Base-by-base conservation (phyloP, 2,329 filamentous ascomycete genomes). In the Sporothrix dimorphospora region DNA sequence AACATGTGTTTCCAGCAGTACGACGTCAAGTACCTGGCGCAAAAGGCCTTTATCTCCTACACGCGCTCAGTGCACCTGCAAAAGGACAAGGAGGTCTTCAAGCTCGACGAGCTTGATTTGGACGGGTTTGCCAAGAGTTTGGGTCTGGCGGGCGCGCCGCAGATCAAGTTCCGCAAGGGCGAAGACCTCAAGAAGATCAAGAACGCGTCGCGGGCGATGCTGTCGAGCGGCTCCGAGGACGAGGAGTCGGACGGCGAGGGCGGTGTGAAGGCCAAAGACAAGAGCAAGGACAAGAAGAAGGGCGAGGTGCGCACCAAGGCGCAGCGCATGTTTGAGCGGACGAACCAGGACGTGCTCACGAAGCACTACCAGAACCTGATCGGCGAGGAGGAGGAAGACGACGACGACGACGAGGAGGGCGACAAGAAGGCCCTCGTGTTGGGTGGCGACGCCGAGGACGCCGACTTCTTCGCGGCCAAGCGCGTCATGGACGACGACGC, bases 1-100 rank as follows among this genome's bases (percentile, higher is more conserved):
- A 94, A 93, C 77, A 94, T 98, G 91, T 97, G 94, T 78, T 99
- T 98, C 84, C 93, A 98, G 81, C 93, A 97, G 75, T 91, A 94
- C 0, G 93, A 97, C 75, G 83, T 98, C 76, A 98, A 98, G 78
- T 98, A 98, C 76, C 86, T 98, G 0, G 97, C 92, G 0, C 95
- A 98, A 79, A 99, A 98, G 80, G 94, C 96, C 0, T 99, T 99
- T 77, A 91, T 95, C 77, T 95, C 92, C 74, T 98, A 98, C 80
- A 89, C 91, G 14, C 90, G 92, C 73, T 97, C 94, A 1, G 82
- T 99, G 49, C 90, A 96, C 78, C 83, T 98, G 38, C 94, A 98
- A 80, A 94, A 91, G 77, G 94, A 98, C 79, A 98, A 97, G 82
- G 92, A 95, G 19, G 87, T 97, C 1, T 99, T 99, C 83, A 89